phyloP scores from a whole-genome alignment of 176 grass and related monocot genomes.

The Alloteropsis semialata region DNA sequence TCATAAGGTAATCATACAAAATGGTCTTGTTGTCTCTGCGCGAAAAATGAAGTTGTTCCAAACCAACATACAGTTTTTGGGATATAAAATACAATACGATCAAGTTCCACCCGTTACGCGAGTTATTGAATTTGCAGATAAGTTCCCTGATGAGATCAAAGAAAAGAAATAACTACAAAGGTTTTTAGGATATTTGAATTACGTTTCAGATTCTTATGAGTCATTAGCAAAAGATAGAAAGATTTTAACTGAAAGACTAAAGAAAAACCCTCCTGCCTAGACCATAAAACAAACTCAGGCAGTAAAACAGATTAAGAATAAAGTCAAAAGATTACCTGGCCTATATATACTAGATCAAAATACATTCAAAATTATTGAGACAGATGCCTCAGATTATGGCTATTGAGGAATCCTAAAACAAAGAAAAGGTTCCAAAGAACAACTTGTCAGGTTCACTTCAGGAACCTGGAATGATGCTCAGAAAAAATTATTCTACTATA shows the following conservation, averaged over 20 bases:
- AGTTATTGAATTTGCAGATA: no score
- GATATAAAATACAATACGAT: no score
- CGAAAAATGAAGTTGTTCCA: no score
- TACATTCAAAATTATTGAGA: not conserved
- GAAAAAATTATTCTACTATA: slow-evolving; percentile 8
- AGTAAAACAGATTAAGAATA: not conserved
- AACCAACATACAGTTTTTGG: no score
- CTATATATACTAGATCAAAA: not conserved
- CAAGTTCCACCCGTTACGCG: no score
- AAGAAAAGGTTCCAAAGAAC: not conserved
- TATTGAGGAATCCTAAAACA: not conserved
- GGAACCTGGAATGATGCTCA: not conserved
- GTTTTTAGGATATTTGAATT: not conserved
- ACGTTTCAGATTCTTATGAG: not conserved
- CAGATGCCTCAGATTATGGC: not conserved
- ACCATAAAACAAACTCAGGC: not conserved
- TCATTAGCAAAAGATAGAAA: not conserved
- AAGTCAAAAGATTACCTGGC: not conserved
- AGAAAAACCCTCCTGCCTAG: not conserved
- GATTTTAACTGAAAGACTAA: no score
- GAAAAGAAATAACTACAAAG: not conserved
- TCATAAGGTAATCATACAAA: no score
- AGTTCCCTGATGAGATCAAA: not conserved
- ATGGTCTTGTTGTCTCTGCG: no score
- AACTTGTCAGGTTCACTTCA: not conserved